Evolutionary conservation across 2,329 filamentous ascomycete genomes (phyloP).

Genomic region (Alternaria infectoria): DNA sequence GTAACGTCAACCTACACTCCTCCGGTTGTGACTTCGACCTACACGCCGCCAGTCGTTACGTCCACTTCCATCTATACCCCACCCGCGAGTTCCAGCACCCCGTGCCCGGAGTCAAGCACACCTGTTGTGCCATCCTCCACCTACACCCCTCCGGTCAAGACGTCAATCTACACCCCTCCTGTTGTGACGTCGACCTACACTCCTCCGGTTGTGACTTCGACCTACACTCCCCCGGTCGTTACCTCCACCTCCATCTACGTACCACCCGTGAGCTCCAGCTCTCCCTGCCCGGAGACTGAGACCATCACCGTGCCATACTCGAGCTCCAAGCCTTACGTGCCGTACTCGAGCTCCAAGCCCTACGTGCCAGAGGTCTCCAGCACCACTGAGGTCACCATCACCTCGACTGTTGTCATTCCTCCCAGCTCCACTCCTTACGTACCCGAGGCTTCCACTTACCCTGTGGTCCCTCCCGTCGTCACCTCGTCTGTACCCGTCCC

Average conservation of each 20-base stretch:
- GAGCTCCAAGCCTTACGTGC: background rate
- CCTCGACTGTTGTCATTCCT: background rate
- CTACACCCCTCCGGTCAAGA: background rate
- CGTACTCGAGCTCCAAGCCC: background rate
- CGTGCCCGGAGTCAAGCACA: background rate
- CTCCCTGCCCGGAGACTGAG: constrained; percentile 3
- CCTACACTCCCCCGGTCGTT: background rate
- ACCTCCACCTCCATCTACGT: background rate
- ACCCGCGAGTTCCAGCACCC: background rate
- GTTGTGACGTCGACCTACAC: background rate
- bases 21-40: background rate
- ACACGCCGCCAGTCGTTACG: background rate
- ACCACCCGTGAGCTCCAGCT: background rate
- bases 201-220: background rate
- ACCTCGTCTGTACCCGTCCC: background rate
- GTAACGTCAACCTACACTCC: background rate
- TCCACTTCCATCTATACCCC: background rate
- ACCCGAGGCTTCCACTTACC: background rate
- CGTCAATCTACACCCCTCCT: background rate
- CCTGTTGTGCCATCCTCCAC: background rate
- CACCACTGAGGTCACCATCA: background rate
- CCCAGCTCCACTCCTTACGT: constrained; percentile 3
- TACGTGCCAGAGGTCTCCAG: background rate
- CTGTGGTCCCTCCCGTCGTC: background rate
- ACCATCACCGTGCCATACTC: background rate